Evolutionary conservation across 2,329 filamentous ascomycete species (phyloP).

Genomic region (Trichoderma sp.): DNA sequence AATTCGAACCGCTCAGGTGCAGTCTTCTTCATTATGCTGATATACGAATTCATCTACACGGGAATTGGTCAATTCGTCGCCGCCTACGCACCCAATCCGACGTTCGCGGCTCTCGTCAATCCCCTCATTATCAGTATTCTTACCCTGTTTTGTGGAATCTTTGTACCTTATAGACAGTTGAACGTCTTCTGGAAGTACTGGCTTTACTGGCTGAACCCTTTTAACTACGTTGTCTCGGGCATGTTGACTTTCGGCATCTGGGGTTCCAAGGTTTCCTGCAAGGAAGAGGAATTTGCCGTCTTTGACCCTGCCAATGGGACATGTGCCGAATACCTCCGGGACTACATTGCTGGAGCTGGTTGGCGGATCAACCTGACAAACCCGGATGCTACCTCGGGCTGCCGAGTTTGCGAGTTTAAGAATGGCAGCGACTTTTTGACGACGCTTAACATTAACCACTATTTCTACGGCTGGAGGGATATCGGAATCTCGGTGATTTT

Average conservation of each 20-base stretch:
- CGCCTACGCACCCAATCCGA: constrained; percentile 61
- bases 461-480: constrained; percentile 68
- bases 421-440: constrained; percentile 60
- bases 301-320: constrained; percentile 56
- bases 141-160: constrained; percentile 71
- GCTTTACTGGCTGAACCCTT: constrained; percentile 63
- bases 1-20: constrained; percentile 49
- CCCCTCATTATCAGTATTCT: constrained; percentile 51
- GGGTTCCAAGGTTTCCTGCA: constrained; percentile 49
- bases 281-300: constrained; percentile 50
- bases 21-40: constrained; percentile 55
- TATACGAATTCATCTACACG: constrained; percentile 62
- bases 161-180: constrained; percentile 66
- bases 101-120: constrained; percentile 60
- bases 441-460: constrained; percentile 59
- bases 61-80: constrained; percentile 64
- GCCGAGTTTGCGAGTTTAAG: constrained; percentile 62
- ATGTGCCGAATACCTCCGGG: constrained; percentile 58
- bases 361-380: constrained; percentile 59
- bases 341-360: constrained; percentile 48
- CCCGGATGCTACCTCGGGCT: constrained; percentile 55
- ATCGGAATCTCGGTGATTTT: constrained; percentile 61
- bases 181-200: constrained; percentile 68
- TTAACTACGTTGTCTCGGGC: constrained; percentile 61
- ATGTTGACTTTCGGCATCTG: constrained; percentile 55